Base-by-base conservation (phyloP, 169 alveolate genomes). In the Ichthyophthirius multifiliis region DNA sequence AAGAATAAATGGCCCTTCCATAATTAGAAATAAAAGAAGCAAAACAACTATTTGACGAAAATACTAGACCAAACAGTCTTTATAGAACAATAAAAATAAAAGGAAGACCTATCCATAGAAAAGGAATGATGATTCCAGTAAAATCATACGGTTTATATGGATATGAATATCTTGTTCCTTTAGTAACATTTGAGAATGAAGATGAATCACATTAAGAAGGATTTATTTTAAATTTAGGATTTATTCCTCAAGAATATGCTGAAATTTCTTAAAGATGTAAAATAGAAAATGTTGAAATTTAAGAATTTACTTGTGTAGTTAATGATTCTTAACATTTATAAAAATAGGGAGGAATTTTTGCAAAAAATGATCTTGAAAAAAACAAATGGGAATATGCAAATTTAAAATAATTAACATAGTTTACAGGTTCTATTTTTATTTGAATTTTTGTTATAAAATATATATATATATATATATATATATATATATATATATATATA, bases 91-190 rank as follows among this genome's bases (percentile, higher is more conserved):
- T 78, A 5, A 31, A 55, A 65, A 44, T 78, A 13, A 78, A 55
- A 44, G 84, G 84, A 41, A 65, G 84, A 63, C 79, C 84, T 15
- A 55, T 78, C 55, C 84, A 78, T 65, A 47, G 73, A 34, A 30
- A 30, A 44, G 76, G 76, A 16, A 78, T 78, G 84, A 37, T 43
- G 47, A 63, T 78, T 35, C 74, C 71, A 23, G 47, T 73, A 15
- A 65, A 47, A 16, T 74, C 67, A 64, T 78, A 32, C 44, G 76
- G 67, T 9, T 47, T 63, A 32, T 44, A 43, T 20, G 84, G 84
- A 27, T 78, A 12, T 44, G 84, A 78, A 65, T 64, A 67, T 32
- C 73, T 78, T 2, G 84, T 78, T 43, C 84, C 84, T 30, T 34
- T 78, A 23, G 84, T 78, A 16, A 78, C 84, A 39, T 43, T 41